Conservation (phyloP, 2,329 filamentous ascomycete genomes). For the Colletotrichum lentis region DNA sequence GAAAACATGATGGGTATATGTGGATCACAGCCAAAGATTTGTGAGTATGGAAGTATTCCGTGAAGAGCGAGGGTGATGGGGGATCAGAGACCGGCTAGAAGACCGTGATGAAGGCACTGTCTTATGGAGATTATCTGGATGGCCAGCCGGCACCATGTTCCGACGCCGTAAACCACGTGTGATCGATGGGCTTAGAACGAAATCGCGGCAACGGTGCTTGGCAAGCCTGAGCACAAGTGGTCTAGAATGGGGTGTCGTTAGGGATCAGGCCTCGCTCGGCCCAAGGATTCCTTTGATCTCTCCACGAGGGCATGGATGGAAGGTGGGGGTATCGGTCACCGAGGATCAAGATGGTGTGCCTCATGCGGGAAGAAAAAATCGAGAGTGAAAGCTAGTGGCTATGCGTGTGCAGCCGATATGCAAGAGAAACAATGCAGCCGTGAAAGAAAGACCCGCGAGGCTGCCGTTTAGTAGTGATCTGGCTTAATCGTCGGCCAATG, state of each 20-base stretch:
- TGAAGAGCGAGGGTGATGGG: background rate
- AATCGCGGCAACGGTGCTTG: background rate
- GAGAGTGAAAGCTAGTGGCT: background rate
- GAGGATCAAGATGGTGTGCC: background rate
- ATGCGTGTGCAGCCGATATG: constrained; percentile 10
- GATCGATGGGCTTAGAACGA: background rate
- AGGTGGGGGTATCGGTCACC: background rate
- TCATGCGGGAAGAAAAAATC: background rate
- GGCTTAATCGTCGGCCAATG: constrained; percentile 1
- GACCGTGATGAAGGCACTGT: background rate
- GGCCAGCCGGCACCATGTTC: background rate
- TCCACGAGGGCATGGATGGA: background rate
- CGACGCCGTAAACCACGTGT: background rate
- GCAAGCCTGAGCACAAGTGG: constrained; percentile 4
- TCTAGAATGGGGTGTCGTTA: constrained; percentile 14
- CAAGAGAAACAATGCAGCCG: background rate
- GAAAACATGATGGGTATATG: constrained; percentile 11
- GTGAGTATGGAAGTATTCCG: background rate
- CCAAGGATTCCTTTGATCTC: constrained; percentile 21
- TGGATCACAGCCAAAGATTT: background rate
- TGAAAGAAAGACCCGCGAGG: background rate
- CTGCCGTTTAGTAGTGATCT: too few species aligned
- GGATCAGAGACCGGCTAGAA: background rate
- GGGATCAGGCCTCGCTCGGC: background rate
- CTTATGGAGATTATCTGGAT: constrained; percentile 11